Evolutionary conservation across 2,329 filamentous ascomycete species (phyloP).

Genomic region (Colletotrichum somersetense): DNA sequence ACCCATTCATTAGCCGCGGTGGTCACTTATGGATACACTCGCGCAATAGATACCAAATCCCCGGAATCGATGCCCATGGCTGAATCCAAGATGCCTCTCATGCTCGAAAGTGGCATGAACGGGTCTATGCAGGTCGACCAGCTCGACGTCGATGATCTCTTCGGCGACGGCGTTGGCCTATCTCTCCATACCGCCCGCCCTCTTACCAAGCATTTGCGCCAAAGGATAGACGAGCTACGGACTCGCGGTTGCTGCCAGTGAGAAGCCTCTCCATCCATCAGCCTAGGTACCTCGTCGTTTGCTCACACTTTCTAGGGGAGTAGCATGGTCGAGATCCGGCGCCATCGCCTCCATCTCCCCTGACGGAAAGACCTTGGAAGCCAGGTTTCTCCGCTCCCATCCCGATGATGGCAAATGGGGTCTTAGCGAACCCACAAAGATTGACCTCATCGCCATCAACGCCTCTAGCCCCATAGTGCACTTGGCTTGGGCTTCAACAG

Average conservation of each 20-base stretch:
- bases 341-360: constrained; percentile 85
- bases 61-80: constrained; percentile 46
- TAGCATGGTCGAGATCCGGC: constrained; percentile 90
- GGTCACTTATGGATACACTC: constrained; percentile 10
- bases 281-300: constrained; percentile 42
- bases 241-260: constrained; percentile 85
- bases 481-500: constrained; percentile 81
- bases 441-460: constrained; percentile 71
- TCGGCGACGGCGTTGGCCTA: constrained; percentile 76
- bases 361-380: constrained; percentile 77
- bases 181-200: constrained; percentile 65
- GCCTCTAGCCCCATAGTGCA: constrained; percentile 79
- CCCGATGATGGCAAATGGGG: constrained; percentile 80
- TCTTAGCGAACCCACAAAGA: constrained; percentile 77
- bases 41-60: neutral
- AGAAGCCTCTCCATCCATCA: constrained; percentile 47
- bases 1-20: neutral
- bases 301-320: constrained; percentile 65
- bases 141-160: constrained; percentile 79
- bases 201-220: constrained; percentile 75
- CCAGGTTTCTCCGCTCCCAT: constrained; percentile 79
- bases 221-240: constrained; percentile 82
- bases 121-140: constrained; percentile 64
- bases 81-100: constrained; percentile 61
- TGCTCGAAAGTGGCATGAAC: constrained; percentile 63